Percentiles rank a stretch among this genome's conserved stretches.
These are phyloP conservation scores for Andrographis paniculata DNA, from an alignment of 305 asterid species.

Conservation along the genomic window DNA sequence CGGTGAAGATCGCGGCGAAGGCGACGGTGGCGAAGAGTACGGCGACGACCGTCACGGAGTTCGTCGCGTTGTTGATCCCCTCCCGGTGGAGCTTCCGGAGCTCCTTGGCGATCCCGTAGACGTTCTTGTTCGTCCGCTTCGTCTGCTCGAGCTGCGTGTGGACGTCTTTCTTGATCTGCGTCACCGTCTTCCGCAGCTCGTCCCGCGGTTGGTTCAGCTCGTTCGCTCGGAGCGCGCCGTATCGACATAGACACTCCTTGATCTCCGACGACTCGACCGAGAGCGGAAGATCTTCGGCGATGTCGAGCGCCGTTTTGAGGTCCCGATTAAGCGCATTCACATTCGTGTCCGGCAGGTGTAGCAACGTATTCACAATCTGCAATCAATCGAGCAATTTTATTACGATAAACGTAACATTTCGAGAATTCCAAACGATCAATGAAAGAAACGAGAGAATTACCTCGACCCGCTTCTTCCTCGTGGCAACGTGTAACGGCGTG, in stretches of 20 bases:
- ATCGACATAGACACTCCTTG: slow-evolving; percentile 36
- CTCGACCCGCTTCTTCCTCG: slow-evolving; percentile 50
- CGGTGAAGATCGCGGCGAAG: slow-evolving; percentile 48
- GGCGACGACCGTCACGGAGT: slow-evolving; percentile 53
- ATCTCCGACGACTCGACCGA: slow-evolving; percentile 49
- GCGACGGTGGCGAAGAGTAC: slow-evolving; percentile 54
- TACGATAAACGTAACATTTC: neutral
- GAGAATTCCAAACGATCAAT: neutral
- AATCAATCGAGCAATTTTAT: slow-evolving; percentile 7
- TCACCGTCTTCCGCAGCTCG: slow-evolving; percentile 53
- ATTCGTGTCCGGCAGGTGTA: slow-evolving; percentile 45
- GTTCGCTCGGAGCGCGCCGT: slow-evolving; percentile 48
- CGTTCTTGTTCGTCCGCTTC: slow-evolving; percentile 44
- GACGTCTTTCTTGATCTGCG: slow-evolving; percentile 48
- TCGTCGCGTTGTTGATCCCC: slow-evolving; percentile 54
- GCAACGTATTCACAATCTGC: slow-evolving; percentile 41
- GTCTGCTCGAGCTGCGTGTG: slow-evolving; percentile 57
- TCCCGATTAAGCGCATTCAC: slow-evolving; percentile 57
- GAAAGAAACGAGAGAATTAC: slow-evolving; percentile 16
- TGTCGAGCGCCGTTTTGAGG: slow-evolving; percentile 53
- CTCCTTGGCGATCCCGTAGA: slow-evolving; percentile 52
- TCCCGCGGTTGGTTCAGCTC: slow-evolving; percentile 53
- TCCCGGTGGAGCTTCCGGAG: slow-evolving; percentile 51
- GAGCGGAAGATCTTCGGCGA: slow-evolving; percentile 47
- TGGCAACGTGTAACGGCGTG: slow-evolving; percentile 54